phyloP scores from a whole-genome alignment of 768 basidiomycete species.

The Lactarius tabidus region DNA sequence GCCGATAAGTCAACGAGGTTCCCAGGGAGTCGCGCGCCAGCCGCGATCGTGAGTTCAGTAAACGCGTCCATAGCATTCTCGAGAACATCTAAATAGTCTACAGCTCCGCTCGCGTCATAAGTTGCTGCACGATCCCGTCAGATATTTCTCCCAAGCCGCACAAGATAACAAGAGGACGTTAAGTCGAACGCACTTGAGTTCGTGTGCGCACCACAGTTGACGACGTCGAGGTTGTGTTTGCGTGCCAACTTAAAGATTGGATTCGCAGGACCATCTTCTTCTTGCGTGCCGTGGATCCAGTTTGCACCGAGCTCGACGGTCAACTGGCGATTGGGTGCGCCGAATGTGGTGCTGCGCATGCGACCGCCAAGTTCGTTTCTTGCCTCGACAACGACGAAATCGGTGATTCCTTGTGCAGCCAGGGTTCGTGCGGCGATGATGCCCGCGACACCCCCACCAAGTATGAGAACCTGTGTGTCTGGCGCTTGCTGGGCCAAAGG shows the following conservation, averaged over 20 bases:
- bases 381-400: conserved; percentile 57
- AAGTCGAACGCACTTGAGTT: conserved; percentile 32
- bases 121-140: conserved; percentile 36
- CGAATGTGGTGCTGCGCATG: conserved; percentile 43
- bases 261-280: conserved; percentile 45
- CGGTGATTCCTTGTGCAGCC: conserved; percentile 46
- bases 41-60: conserved; percentile 36
- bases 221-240: conserved; percentile 46
- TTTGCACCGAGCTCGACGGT: conserved; percentile 43
- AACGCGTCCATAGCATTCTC: conserved; percentile 38
- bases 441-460: conserved; percentile 64
- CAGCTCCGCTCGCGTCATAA: conserved; percentile 45
- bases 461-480: conserved; percentile 43
- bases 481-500: background rate
- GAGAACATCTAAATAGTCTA: conserved; percentile 45
- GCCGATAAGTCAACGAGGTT: conserved; percentile 47
- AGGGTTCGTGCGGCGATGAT: conserved; percentile 58
- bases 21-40: conserved; percentile 40
- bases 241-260: conserved; percentile 52
- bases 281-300: conserved; percentile 42
- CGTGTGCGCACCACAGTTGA: conserved; percentile 35
- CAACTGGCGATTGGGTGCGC: conserved; percentile 34
- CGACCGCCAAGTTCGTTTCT: conserved; percentile 53
- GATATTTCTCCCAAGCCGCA: background rate
- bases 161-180: conserved; percentile 29